A percentile compares a stretch with the other conserved stretches of the same genome.
Evolutionary conservation across 345 rosid genomes (phyloP).

Genomic region (Arabidopsis thaliana): TAIR10.1 NC_003071.7:13690501-13691000

Average conservation of each 20-base stretch:
- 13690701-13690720: neutral
- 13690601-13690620: constrained; percentile 6
- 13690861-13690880: constrained; percentile 9
- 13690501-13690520: neutral
- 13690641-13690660: neutral
- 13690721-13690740: constrained; percentile 21
- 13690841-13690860: neutral
- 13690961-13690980: neutral
- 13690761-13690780: neutral
- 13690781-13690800: constrained; percentile 26
- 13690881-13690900: neutral
- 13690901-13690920: neutral
- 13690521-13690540: constrained; percentile 10
- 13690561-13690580: neutral
- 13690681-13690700: constrained; percentile 9
- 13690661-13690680: neutral
- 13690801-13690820: constrained; percentile 5
- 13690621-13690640: constrained; percentile 11
- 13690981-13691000: constrained; percentile 2
- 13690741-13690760: neutral
- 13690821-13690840: constrained; percentile 24
- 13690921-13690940: constrained; percentile 21
- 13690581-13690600: constrained; percentile 10
- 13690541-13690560: neutral
- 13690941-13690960: neutral